phyloP scores from a whole-genome alignment of 1,284 basidiomycete genomes.

The Austroboletus niveus region DNA sequence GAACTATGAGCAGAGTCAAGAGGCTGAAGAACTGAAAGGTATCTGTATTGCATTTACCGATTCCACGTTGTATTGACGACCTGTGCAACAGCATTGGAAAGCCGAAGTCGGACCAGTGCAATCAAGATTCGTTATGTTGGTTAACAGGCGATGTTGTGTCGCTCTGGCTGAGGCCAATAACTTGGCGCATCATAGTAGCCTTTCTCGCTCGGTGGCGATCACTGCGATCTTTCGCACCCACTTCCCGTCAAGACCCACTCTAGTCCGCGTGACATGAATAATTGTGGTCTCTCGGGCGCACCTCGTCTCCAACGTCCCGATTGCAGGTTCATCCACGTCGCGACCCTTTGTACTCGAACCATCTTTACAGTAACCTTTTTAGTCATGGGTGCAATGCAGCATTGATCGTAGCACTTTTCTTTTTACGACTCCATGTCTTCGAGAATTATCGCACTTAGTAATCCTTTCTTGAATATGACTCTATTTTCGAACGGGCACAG shows the following conservation, averaged over 20 bases:
- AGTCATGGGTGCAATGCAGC: constrained; percentile 9
- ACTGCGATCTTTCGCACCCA: constrained; percentile 21
- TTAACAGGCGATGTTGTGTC: constrained; percentile 32
- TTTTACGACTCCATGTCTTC: constrained; percentile 4
- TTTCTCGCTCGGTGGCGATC: constrained; percentile 24
- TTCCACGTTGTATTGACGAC: constrained; percentile 7
- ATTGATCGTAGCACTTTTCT: constrained; percentile 8
- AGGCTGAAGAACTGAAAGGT: constrained; percentile 78
- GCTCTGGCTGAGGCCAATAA: constrained; percentile 14
- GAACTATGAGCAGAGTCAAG: constrained; percentile 83
- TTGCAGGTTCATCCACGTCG: constrained; percentile 20
- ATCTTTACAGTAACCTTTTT: constrained; percentile 11
- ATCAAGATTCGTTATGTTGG: constrained; percentile 74
- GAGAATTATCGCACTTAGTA: constrained; percentile 4
- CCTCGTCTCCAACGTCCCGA: constrained; percentile 6
- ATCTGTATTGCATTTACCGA: constrained; percentile 6
- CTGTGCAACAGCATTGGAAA: constrained; percentile 54
- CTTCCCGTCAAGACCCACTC: constrained; percentile 23
- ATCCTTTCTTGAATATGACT: background rate
- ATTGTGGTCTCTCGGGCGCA: constrained; percentile 16
- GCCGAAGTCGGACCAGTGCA: constrained; percentile 58
- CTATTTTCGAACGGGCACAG: too few species aligned
- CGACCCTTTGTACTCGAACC: constrained; percentile 24
- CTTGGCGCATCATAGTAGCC: constrained; percentile 21
- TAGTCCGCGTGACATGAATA: constrained; percentile 7